Base-by-base conservation (phyloP, 768 basidiomycete species). In the Lentinula boryana region DNA sequence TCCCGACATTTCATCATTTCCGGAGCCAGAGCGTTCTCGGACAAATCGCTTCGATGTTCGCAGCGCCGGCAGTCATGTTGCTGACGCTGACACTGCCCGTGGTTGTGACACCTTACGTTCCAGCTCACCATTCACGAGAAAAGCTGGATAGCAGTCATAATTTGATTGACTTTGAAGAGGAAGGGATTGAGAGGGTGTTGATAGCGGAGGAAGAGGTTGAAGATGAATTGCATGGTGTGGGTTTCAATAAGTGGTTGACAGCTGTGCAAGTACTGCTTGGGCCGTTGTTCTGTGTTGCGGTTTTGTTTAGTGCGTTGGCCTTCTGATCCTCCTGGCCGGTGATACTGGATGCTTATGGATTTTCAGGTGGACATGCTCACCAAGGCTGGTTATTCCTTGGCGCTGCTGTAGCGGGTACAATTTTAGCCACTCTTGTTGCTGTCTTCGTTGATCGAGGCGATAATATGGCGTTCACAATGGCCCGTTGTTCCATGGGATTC, bases 51-150 rank as follows among this genome's bases (percentile, higher is more conserved):
- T 84, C 87, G 0, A 65, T 96, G 27, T 81, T 97, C 60, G 93
- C 94, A 3, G 85, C 89, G 0, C 96, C 96, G 1, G 93, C 94
- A 1, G 86, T 99, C 1, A 76, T 97, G 71, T 77, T 80, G 3
- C 75, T 99, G 53, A 98, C 95, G 0, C 64, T 98, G 18, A 98
- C 96, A 0, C 76, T 98, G 9, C 95, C 95, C 4, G 95, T 99
- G 12, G 93, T 95, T 16, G 83, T 91, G 32, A 85, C 79, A 9
- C 80, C 84, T 3, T 85, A 85, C 65, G 67, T 76, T 2, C 64
- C 66, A 21, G 50, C 66, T 31, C 68, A 67, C 16, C 61, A 65
- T 15, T 67, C 76, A 3, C 70, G 67, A 12, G 83, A 85, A 66
- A 83, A 82, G 68, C 56, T 65, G n/a, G 68, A 68, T 35, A 69